Evolutionary conservation across 352 stramenopile species (phyloP), one percentile per base, ranked within the genome.

Genomic region (Proteromonas lacertae): DNA sequence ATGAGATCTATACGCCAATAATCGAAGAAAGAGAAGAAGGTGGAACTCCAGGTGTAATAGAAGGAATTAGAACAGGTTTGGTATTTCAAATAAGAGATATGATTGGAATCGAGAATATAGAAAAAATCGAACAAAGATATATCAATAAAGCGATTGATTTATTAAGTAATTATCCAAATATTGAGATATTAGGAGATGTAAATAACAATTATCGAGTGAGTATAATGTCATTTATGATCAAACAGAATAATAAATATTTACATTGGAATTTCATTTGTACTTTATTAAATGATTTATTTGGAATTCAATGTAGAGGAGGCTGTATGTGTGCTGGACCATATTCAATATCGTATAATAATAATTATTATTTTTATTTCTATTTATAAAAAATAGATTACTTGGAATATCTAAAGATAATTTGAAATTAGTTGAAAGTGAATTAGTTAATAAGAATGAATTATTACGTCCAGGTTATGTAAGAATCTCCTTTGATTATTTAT

Each of bases 231-330:
- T 89, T 93, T 41, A 49, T 93, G 8, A 60, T 93, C 22, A 60
- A 62, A 22, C 76, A 61, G 24, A 59, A 60, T 0, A 48, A 62
- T 20, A 25, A 68, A 12, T 92, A 88, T 50, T 49, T 96, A 25
- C 83, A 96, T 50, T 93, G 87, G 56, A 92, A 93, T 47, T 95
- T 91, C 40, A 80, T 93, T 9, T 90, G 70, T 39, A 74, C 77
- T 14, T 52, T 96, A 32, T 53, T 94, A 1, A 93, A 93, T 46
- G 83, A 96, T 55, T 44, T 95, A 2, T 96, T 93, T 51, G 83
- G 83, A 2, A 23, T 43, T 9, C 30, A 36, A 23, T 65, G 46
- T 45, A 59, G 69, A 23, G 70, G 72, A 32, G 76, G 76, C 7
- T 91, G 76, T 51, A 64, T 80, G 46, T 91, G 76, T 49, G 76